phyloP scores from a whole-genome alignment of 805 yeast genomes.

The Maudiozyma serrabonitensis region DNA sequence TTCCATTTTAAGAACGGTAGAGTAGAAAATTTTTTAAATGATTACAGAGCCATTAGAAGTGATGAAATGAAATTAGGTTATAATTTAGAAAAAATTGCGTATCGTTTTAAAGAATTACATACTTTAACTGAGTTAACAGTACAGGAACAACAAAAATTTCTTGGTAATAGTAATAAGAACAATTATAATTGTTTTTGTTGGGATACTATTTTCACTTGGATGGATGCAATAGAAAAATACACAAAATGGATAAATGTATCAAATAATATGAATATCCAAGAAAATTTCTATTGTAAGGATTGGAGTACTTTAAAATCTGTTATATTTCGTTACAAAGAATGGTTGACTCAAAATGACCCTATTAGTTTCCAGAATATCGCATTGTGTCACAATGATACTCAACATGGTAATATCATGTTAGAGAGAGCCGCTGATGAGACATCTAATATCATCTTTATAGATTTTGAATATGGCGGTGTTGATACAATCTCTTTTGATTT shows the following conservation, averaged over 20 bases:
- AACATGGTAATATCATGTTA: slow-evolving; percentile 79
- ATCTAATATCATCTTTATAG: slow-evolving; percentile 69
- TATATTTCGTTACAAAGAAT: slow-evolving; percentile 42
- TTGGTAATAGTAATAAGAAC: slow-evolving; percentile 23
- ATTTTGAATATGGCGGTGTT: slow-evolving; percentile 86
- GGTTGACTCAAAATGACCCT: slow-evolving; percentile 35
- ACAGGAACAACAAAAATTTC: slow-evolving; percentile 46
- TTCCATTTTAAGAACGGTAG: slow-evolving; percentile 87
- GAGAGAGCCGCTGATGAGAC: slow-evolving; percentile 28
- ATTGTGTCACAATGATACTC: slow-evolving; percentile 91
- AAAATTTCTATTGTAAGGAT: slow-evolving; percentile 30
- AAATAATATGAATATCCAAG: slow-evolving; percentile 15
- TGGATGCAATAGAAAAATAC: slow-evolving; percentile 31
- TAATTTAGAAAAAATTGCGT: slow-evolving; percentile 67
- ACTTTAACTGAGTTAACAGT: slow-evolving; percentile 51
- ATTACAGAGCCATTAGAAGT: slow-evolving; percentile 63
- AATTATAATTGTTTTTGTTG: slow-evolving; percentile 34
- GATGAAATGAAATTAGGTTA: slow-evolving; percentile 59
- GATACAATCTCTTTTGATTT: slow-evolving; percentile 78
- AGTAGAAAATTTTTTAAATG: slow-evolving; percentile 77
- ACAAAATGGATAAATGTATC: slow-evolving; percentile 25
- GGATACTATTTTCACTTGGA: slow-evolving; percentile 64
- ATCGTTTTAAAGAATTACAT: slow-evolving; percentile 89
- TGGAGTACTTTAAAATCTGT: slow-evolving; percentile 40
- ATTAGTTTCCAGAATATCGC: slow-evolving; percentile 30